Base-by-base conservation (phyloP, 257 asterid species). In the Nicotiana knightiana region DNA sequence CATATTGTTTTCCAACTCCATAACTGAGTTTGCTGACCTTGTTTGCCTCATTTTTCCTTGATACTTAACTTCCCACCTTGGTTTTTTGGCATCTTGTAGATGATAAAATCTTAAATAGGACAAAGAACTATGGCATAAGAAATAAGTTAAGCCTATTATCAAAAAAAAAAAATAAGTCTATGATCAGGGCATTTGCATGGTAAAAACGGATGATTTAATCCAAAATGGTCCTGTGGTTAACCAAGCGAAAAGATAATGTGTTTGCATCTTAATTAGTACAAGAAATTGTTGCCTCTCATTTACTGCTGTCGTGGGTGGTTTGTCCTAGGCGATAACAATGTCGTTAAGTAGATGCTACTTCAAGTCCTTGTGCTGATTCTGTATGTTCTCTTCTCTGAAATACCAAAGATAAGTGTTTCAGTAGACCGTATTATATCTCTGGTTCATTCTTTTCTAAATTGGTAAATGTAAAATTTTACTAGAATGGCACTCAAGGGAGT, bases 361-460 rank as follows among this genome's bases (percentile, higher is more conserved):
- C 77, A 26, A 17, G 35, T 76, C 24, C 54, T 77, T 13, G 21
- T 79, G 83, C 89, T 88, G 94, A 58, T 90, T 90, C 80, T 83
- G 89, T 84, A 87, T 51, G 63, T 51, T 26, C 79, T 48, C 62
- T 46, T 6, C 61, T 71, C 24, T 71, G 58, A 71, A 71, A 24
- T 71, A 8, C 59, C 79, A 3, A 46, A 68, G 21, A 13, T 17
- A 48, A 73, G 62, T 73, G 21, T 73, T 16, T 48, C 28, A 6
- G 0, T 73, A 13, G 63, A 62, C 16, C 26, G 10, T 73, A 26
- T 26, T 73, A 3, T 48, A 48, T 71, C 16, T 26, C 9, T 26
- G 21, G 26, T 26, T 73, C 79, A 73, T 73, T 73, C 24, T 48
- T 73, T 73, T 48, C 63, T 73, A 43, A 73, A 7, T 48, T 73